phyloP scores from a whole-genome alignment of 2,329 filamentous ascomycete species.

The Didymellaceae sp. region DNA sequence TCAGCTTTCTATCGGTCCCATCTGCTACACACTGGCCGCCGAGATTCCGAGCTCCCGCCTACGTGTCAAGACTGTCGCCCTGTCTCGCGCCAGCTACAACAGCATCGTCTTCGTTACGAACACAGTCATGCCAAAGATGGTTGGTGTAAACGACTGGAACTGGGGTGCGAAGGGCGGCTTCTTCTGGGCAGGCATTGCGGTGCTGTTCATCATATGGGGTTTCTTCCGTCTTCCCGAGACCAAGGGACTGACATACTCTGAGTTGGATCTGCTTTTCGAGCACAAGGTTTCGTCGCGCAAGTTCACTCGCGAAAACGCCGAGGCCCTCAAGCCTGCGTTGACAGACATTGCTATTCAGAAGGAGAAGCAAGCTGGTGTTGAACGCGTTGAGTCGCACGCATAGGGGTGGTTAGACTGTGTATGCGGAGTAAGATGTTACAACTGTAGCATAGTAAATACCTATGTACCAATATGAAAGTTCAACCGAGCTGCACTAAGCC shows the following conservation, averaged over 20 bases:
- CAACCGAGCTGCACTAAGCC: neutral
- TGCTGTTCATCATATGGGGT: conserved; percentile 29
- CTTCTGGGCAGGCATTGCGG: conserved; percentile 31
- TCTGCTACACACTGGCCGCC: conserved; percentile 84
- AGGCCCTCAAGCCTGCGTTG: conserved; percentile 26
- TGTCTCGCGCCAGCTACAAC: conserved; percentile 63
- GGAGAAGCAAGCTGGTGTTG: conserved; percentile 26
- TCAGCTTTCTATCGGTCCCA: conserved; percentile 75
- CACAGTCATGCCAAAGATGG: conserved; percentile 34
- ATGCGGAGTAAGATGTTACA: neutral
- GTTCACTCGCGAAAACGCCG: conserved; percentile 30
- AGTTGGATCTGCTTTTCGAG: conserved; percentile 33
- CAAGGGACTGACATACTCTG: conserved; percentile 29
- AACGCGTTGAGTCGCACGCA: conserved; percentile 26
- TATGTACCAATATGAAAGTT: neutral
- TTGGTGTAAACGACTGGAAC: conserved; percentile 33
- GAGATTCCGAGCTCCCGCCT: conserved; percentile 81
- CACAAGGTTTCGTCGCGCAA: conserved; percentile 33
- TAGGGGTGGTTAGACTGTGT: neutral
- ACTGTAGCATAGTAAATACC: neutral
- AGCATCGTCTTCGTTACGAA: conserved; percentile 32
- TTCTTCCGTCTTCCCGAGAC: conserved; percentile 35
- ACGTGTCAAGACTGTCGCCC: conserved; percentile 86
- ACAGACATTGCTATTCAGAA: conserved; percentile 24
- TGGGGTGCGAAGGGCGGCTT: conserved; percentile 35